Conservation (phyloP, 352 stramenopile species). For the Halophytophthora batemanensis region DNA sequence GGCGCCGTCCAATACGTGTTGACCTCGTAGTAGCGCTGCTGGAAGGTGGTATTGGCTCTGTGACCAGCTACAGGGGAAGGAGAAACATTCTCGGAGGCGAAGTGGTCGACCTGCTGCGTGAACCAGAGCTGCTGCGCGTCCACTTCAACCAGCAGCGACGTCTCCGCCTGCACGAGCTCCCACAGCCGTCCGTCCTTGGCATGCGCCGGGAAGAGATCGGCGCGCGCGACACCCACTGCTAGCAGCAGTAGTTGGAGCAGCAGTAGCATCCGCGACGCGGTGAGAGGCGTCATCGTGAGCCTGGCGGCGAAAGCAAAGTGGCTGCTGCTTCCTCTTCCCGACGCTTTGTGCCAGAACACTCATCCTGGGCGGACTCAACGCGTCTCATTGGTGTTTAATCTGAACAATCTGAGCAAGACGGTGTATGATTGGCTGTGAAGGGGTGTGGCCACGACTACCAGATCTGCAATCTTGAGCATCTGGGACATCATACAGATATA, state of each 20-base stretch:
- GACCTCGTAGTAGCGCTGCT: slow-evolving; percentile 77
- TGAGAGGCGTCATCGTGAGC: slow-evolving; percentile 9
- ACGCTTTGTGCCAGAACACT: too few species aligned
- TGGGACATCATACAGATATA: too few species aligned
- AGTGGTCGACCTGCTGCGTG: slow-evolving; percentile 68
- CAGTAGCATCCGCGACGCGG: background rate
- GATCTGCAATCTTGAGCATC: too few species aligned
- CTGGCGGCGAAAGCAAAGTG: too few species aligned
- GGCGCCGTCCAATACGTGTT: slow-evolving; percentile 54
- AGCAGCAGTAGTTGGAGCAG: slow-evolving; percentile 15
- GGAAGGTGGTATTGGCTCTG: slow-evolving; percentile 38
- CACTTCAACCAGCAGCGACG: slow-evolving; percentile 37
- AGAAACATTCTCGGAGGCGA: slow-evolving; percentile 9
- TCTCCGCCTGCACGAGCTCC: slow-evolving; percentile 49
- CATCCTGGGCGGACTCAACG: too few species aligned
- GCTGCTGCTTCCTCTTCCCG: too few species aligned
- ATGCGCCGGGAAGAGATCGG: slow-evolving; percentile 30
- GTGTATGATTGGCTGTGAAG: too few species aligned
- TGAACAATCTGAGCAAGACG: too few species aligned
- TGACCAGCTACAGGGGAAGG: background rate
- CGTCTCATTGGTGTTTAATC: too few species aligned
- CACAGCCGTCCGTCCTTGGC: slow-evolving; percentile 51
- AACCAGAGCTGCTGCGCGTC: slow-evolving; percentile 57
- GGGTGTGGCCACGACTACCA: too few species aligned
- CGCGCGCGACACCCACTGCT: slow-evolving; percentile 2